Evolutionary conservation across 2,329 filamentous ascomycete species (phyloP), one percentile per base, ranked within the genome.

Genomic region (Neurospora sp.): DNA sequence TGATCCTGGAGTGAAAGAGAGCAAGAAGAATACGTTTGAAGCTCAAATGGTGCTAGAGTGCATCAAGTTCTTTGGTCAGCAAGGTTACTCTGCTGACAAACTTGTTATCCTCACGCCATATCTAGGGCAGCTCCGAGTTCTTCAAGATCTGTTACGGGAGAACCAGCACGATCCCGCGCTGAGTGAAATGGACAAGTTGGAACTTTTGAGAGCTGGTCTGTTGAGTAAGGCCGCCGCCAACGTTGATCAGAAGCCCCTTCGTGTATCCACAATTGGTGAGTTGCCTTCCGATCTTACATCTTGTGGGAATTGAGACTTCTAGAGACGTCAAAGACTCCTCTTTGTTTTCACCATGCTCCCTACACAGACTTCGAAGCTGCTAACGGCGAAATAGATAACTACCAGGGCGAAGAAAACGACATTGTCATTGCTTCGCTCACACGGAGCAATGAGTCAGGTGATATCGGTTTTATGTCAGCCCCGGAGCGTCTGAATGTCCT

Each of bases 401-500:
- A 91, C 70, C 91, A 93, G 76, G 91, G 91, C 1, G 91, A 93
- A 75, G 91, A 94, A 73, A 88, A 87, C 43, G 87, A 93, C 1
- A 89, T 94, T 17, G 88, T 93, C 0, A 85, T 94, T 8, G 86
- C 82, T 0, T 90, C 88, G 0, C 77, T 93, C 11, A 92, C 89
- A 0, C 81, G 91, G 4, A 91, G 90, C 76, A 93, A 93, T 72
- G 70, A 74, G 0, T 75, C 76, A 0, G 85, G 86, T 0, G 88
- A 92, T 1, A 91, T 93, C 38, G 91, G 91, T 0, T 93, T 93
- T 76, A 88, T 93, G 82, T 76, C 81, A 0, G 82, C 88, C 0
- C 86, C 87, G 0, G 86, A 93, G 73, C 83, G 91, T 0, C 77
- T 93, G 0, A 92, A 92, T 19, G 91, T 93, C 0, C 78, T 93